Evolutionary conservation across 805 yeast genomes (phyloP), one percentile per base, ranked within the genome.

Genomic region (Metschnikowia gelsemii): DNA sequence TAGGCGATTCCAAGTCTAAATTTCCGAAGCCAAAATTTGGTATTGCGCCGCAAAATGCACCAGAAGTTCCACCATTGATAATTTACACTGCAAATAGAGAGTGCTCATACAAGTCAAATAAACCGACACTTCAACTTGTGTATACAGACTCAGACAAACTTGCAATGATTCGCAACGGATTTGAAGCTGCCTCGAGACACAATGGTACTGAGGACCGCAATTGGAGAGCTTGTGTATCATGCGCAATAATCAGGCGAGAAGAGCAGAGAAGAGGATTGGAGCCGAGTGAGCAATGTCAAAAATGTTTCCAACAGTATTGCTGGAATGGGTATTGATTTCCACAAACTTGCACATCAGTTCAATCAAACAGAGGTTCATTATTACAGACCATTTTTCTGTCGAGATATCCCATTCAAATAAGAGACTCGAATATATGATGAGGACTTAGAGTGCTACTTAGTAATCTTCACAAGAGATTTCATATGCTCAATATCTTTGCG

Each of bases 241-340:
- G 96, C 70, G 95, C 95, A 6, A 75, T 87, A 25, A 70, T 87
- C 44, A 83, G 85, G 66, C 79, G 96, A 60, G 76, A 82, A 28
- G 80, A 82, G 56, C 91, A 87, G 64, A 73, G 89, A 58, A 59
- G 71, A 24, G 79, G 80, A 19, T 62, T 69, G 25, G 68, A 74
- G 8, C 82, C 83, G 43, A 64, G 78, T 18, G 79, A 72, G 1
- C 87, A 84, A 57, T 87, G 96, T 67, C 63, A 76, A 49, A 46
- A 65, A 40, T 87, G 96, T 60, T 86, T 87, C 59, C 63, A 68
- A 21, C 68, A 67, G 8, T 86, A 87, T 62, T 87, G 96, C 62
- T 87, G n/a, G n/a, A n/a, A n/a, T n/a, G n/a, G n/a, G n/a, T n/a
- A n/a, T n/a, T n/a, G n/a, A n/a, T n/a, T n/a, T n/a, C n/a, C n/a